Conservation (phyloP, 345 rosid species). For the Bruguiera sexangula region DNA sequence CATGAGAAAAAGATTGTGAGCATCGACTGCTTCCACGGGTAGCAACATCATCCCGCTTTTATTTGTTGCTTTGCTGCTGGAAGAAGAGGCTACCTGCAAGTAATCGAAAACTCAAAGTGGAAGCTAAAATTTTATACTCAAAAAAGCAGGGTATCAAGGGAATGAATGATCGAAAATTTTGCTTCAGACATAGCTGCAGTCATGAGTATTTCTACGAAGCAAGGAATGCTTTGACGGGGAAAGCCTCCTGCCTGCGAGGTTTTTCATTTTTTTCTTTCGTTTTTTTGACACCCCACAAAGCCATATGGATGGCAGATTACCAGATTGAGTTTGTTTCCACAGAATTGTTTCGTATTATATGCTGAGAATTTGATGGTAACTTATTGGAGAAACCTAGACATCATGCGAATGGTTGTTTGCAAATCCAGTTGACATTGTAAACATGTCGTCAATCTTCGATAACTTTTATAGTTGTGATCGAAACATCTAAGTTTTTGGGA, state of each 20-base stretch:
- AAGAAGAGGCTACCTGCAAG: slow-evolving; percentile 33
- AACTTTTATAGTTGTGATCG: too few species aligned
- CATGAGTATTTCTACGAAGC: slow-evolving; percentile 27
- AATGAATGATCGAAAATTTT: slow-evolving; percentile 16
- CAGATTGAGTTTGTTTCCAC: background rate
- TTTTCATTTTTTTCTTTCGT: too few species aligned
- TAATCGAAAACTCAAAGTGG: slow-evolving; percentile 38
- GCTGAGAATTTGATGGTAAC: background rate
- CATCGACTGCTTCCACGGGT: slow-evolving; percentile 48
- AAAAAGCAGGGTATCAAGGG: slow-evolving; percentile 22
- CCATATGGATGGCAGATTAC: background rate
- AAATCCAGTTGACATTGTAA: too few species aligned
- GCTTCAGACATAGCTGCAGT: background rate
- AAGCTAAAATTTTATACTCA: slow-evolving; percentile 54
- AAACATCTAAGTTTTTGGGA: too few species aligned
- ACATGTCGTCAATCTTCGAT: too few species aligned
- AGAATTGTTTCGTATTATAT: background rate
- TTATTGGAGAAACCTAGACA: background rate
- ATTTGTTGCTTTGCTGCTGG: slow-evolving; percentile 30
- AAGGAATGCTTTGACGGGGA: slow-evolving; percentile 56
- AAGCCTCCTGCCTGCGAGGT: slow-evolving; percentile 27
- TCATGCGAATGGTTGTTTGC: too few species aligned
- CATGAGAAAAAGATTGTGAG: slow-evolving; percentile 51
- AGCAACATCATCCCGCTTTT: slow-evolving; percentile 42
- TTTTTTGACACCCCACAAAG: background rate